Percentiles rank a stretch among this genome's conserved stretches.
These are phyloP conservation scores for Rhizomucor miehei DNA, from an alignment of 371 early-diverging fungal genomes.

Conservation along the genomic window DNA sequence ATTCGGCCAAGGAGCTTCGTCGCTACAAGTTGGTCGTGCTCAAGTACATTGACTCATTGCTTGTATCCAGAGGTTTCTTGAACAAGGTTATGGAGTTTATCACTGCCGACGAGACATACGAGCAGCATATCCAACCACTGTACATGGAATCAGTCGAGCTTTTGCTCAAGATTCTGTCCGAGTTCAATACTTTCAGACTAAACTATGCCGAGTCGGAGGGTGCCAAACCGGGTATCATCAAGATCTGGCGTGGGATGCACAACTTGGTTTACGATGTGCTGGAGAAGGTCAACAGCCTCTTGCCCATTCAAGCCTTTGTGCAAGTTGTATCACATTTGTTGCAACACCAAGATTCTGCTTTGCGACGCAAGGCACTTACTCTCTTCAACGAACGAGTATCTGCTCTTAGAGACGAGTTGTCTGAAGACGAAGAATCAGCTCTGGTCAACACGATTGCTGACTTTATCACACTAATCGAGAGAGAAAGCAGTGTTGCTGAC, in stretches of 20 bases:
- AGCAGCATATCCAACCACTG: conserved; percentile 44
- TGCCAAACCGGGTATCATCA: conserved; percentile 37
- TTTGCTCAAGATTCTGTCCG: conserved; percentile 52
- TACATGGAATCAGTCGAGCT: conserved; percentile 51
- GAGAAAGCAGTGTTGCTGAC: conserved; percentile 28
- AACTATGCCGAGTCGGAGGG: conserved; percentile 31
- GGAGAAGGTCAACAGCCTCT: conserved; percentile 70
- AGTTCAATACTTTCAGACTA: conserved; percentile 46
- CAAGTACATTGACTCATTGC: conserved; percentile 64
- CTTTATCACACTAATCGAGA: conserved; percentile 44
- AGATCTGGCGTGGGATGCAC: conserved; percentile 61
- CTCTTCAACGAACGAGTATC: conserved; percentile 72
- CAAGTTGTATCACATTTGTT: conserved; percentile 67
- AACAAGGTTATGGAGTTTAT: conserved; percentile 47
- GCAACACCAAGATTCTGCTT: conserved; percentile 59
- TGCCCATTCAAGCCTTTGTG: conserved; percentile 74
- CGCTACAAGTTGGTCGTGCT: conserved; percentile 75
- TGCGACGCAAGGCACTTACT: conserved; percentile 80
- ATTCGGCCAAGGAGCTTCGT: conserved; percentile 66
- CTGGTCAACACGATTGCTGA: conserved; percentile 48
- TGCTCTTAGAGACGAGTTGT: conserved; percentile 42
- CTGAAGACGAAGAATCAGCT: conserved; percentile 37
- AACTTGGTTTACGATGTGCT: conserved; percentile 72
- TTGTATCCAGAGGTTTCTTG: conserved; percentile 64
- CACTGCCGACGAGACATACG: conserved; percentile 33